phyloP scores from a whole-genome alignment of 2,329 filamentous ascomycete genomes.

The Pseudocercospora ulei region DNA sequence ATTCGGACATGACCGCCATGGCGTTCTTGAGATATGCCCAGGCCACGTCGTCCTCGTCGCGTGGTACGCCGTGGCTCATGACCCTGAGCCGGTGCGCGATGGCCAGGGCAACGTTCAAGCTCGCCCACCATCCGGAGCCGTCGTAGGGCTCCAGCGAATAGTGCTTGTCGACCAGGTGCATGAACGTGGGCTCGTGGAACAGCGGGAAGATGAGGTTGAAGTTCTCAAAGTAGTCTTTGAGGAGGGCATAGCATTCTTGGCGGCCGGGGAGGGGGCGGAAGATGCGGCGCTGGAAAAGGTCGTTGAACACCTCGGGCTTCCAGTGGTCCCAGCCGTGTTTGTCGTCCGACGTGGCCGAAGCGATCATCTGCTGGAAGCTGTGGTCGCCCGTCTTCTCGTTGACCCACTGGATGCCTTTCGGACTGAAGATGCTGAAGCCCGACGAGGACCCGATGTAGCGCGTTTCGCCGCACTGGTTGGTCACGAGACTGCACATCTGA shows the following conservation, averaged over 20 bases:
- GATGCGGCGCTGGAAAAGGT: conserved; percentile 75
- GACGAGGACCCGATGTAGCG: conserved; percentile 95
- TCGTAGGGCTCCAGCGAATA: conserved; percentile 89
- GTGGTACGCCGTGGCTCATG: conserved; percentile 85
- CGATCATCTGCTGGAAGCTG: conserved; percentile 92
- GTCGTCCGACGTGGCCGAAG: conserved; percentile 70
- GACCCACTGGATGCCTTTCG: conserved; percentile 96
- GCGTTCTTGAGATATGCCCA: conserved; percentile 97
- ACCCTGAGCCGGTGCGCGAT: conserved; percentile 85
- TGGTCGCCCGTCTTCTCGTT: conserved; percentile 94
- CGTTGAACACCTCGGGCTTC: conserved; percentile 94
- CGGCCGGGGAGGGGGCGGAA: conserved; percentile 78
- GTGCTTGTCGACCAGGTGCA: conserved; percentile 90
- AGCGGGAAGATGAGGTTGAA: conserved; percentile 99
- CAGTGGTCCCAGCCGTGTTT: conserved; percentile 95
- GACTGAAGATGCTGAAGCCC: conserved; percentile 96
- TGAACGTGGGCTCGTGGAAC: conserved; percentile 96
- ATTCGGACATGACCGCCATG: conserved; percentile 80
- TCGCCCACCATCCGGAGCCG: conserved; percentile 97
- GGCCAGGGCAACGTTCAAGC: conserved; percentile 85
- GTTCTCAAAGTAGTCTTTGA: conserved; percentile 93
- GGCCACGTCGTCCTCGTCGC: conserved; percentile 85
- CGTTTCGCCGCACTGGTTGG: conserved; percentile 87
- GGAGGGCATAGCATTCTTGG: conserved; percentile 73
- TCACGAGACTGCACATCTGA: conserved; percentile 98